Base-by-base conservation (phyloP, 768 basidiomycete genomes). In the Thelephora aurantiotincta region DNA sequence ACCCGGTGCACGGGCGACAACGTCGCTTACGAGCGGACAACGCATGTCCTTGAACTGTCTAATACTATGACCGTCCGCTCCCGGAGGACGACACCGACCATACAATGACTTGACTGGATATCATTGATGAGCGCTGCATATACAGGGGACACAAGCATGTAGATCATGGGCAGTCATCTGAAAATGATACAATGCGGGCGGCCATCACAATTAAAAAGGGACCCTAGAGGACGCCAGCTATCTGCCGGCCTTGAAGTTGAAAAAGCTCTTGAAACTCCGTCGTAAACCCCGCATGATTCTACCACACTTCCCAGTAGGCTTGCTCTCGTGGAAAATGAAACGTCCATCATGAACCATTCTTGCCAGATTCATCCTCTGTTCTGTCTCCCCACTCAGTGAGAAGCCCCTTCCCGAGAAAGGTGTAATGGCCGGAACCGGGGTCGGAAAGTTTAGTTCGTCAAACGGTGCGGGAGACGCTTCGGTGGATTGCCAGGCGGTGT, bases 321-420 rank as follows among this genome's bases (percentile, higher is more conserved):
- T 41, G 38, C 11, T 22, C 22, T 41, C 38, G 12, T 41, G 38
- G 14, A 41, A 41, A 18, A 18, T 14, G 38, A 18, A 41, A 7
- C 22, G 18, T 11, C 38, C 38, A 18, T 22, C 38, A 14, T 41
- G 18, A 14, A 22, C 16, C 6, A 18, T 50, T 20, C 57, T 50
- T 18, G 57, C 57, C 16, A 61, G 55, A 37, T 52, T 55, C 55
- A 59, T 59, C 18, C 57, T 52, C 37, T 59, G 47, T 53, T 61
- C 60, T 19, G 54, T 54, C 50, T 58, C 60, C n/a, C 58, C 60
- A 47, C 55, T 59, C 23, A 59, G 37, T 12, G 60, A 59, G 47
- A 51, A 59, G 2, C 60, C 60, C 20, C 37, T 51, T 11, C 41
- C 48, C 41, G 16, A 52, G 46, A 45, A 48, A 43, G 35, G 12